Evolutionary conservation across 2,329 filamentous ascomycete genomes (phyloP), one percentile per base, ranked within the genome.

Genomic region (Lojkania enalia): DNA sequence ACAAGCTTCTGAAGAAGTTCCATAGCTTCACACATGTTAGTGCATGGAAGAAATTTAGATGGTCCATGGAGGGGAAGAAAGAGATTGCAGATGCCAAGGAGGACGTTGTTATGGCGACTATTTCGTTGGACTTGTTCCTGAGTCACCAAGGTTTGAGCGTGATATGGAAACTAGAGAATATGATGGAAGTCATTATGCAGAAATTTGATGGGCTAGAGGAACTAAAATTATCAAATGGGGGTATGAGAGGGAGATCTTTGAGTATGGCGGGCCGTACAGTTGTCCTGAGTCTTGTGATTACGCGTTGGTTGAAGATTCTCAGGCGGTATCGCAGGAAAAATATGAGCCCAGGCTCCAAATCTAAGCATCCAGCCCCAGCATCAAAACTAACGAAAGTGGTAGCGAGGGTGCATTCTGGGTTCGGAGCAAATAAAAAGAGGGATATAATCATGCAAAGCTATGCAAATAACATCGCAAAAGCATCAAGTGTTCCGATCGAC

Each of bases 51-150:
- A 30, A 20, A 30, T 54, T 48, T 18, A 31, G 35, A 13, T 56
- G 53, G 50, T 50, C 45, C 18, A 38, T 14, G 1, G 23, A 44
- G 14, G 53, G 53, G n/a, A 56, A 52, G 44, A 51, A 49, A 16
- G 53, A 54, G 44, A 51, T 56, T 35, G 48, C 48, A 11, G 46
- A 50, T 27, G 32, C 36, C 13, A 51, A 54, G 29, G 43, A 38
- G 2, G 53, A 54, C 39, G 21, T 56, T 21, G 42, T 56, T 3
- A 2, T 54, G 5, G 31, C 40, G 2, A 51, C 36, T 2, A 23
- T 1, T 7, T 18, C 43, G 38, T 32, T 56, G n/a, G 45, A 54
- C 23, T 13, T 47, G 15, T 56, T 52, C 33, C 31, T 54, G 2
- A 19, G n/a, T 12, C 42, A 35, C 19, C 42, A 44, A 16, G 32